Percentiles rank a stretch among this genome's conserved stretches.
Conservation (phyloP, 2,329 filamentous ascomycete genomes). For the Lasiodiplodia gonubiensis region DNA sequence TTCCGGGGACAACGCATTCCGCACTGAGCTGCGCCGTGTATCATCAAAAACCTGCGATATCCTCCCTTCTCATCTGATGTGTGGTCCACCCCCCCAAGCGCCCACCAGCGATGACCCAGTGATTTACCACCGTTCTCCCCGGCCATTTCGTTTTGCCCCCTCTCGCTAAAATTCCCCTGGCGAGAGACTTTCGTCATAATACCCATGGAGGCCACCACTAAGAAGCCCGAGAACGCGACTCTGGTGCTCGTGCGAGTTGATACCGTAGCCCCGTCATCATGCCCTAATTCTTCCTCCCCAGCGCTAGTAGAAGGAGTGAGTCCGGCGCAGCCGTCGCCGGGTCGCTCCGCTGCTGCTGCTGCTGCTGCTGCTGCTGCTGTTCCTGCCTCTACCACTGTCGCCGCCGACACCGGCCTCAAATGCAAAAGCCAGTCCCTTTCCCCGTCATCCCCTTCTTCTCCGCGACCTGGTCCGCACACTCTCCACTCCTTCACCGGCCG, state of each 20-base stretch:
- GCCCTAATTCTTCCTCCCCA: neutral
- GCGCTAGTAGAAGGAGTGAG: neutral
- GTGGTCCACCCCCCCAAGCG: neutral
- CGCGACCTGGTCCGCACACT: neutral
- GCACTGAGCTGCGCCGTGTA: neutral
- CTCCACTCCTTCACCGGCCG: neutral
- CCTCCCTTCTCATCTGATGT: conserved; percentile 3
- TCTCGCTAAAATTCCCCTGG: conserved; percentile 3
- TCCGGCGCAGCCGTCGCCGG: neutral
- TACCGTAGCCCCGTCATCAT: neutral
- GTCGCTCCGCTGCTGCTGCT: neutral
- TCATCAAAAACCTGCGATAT: conserved; percentile 2
- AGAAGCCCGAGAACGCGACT: conserved; percentile 19
- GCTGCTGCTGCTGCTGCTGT: neutral
- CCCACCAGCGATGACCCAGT: conserved; percentile 4
- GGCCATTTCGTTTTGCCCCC: neutral
- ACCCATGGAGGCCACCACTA: neutral
- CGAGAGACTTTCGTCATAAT: conserved; percentile 15
- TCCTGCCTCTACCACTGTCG: neutral
- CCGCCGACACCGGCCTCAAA: neutral
- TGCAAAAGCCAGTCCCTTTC: neutral
- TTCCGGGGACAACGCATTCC: neutral
- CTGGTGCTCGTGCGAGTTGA: conserved; percentile 21
- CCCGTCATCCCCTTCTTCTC: neutral
- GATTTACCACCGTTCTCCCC: neutral